These are phyloP conservation scores for Phytophthora palmivora DNA, from an alignment of 352 stramenopile genomes.

Conservation along the genomic window DNA sequence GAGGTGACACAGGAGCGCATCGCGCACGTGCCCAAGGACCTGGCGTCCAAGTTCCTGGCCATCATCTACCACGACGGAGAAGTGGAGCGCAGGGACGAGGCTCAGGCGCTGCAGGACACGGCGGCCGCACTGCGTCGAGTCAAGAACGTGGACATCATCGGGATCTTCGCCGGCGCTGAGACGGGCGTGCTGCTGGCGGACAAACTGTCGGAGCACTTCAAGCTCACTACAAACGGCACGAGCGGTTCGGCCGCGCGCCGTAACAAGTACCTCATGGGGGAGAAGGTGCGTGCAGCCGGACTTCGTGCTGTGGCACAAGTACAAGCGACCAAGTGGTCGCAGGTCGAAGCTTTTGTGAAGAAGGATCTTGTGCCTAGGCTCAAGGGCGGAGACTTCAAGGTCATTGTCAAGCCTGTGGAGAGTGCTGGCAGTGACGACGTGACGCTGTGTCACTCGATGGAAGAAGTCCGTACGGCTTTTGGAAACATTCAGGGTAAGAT, in stretches of 20 bases:
- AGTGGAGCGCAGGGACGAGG: conserved; percentile 35
- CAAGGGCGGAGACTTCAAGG: conserved; percentile 52
- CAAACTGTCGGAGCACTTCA: conserved; percentile 88
- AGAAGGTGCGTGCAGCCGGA: conserved; percentile 77
- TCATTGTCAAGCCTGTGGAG: conserved; percentile 95
- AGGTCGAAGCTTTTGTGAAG: conserved; percentile 86
- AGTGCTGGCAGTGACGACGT: conserved; percentile 95
- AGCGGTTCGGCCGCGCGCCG: conserved; percentile 78
- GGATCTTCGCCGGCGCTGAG: conserved; percentile 92
- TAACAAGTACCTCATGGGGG: conserved; percentile 92
- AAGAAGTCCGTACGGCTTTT: conserved; percentile 93
- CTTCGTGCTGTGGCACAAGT: conserved; percentile 85
- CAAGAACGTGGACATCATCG: conserved; percentile 63
- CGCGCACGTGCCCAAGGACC: conserved; percentile 60
- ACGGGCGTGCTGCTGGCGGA: conserved; percentile 94
- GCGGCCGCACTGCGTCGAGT: conserved; percentile 44
- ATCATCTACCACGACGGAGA: conserved; percentile 79
- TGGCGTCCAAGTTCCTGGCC: conserved; percentile 63
- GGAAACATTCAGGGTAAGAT: conserved; percentile 92
- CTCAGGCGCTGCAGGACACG: conserved; percentile 45
- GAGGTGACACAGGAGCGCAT: conserved; percentile 78
- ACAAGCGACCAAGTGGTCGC: conserved; percentile 77
- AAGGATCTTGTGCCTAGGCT: conserved; percentile 51
- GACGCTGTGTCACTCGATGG: conserved; percentile 89
- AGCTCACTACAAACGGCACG: conserved; percentile 88